Percentiles rank a stretch among this genome's conserved stretches.
Evolutionary conservation across 371 early-diverging fungal species (phyloP).

Genomic region (Sanchytrium tribonematis): DNA sequence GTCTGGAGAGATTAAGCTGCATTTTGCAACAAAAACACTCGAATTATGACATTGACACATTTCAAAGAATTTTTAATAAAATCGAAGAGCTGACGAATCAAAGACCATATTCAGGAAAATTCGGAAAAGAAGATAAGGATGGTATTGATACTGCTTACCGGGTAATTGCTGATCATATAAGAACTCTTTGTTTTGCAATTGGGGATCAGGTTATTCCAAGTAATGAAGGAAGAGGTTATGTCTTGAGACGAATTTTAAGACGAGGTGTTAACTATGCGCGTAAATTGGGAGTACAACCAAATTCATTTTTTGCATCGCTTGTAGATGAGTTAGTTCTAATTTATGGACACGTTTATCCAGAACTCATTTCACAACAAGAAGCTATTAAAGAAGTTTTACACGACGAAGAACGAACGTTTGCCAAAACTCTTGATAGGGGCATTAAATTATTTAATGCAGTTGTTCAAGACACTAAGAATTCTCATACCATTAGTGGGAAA

Average conservation of each 20-base stretch:
- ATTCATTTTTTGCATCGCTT: constrained; percentile 63
- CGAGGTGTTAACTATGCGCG: constrained; percentile 88
- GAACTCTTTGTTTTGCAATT: constrained; percentile 93
- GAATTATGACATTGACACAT: constrained; percentile 95
- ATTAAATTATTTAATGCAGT: constrained; percentile 69
- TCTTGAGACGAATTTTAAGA: constrained; percentile 87
- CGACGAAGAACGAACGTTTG: constrained; percentile 87
- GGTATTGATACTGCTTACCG: constrained; percentile 95
- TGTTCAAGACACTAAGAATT: constrained; percentile 33
- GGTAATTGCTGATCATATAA: constrained; percentile 93
- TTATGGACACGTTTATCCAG: constrained; percentile 53
- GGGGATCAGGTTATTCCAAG: constrained; percentile 85
- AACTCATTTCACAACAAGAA: constrained; percentile 35
- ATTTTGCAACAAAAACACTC: constrained; percentile 83
- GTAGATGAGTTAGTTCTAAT: constrained; percentile 39
- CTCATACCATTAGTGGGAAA: constrained; percentile 40
- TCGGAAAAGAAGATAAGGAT: constrained; percentile 61
- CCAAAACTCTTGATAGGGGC: constrained; percentile 92
- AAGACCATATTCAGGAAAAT: constrained; percentile 44
- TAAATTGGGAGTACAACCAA: constrained; percentile 65
- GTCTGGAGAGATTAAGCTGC: constrained; percentile 88
- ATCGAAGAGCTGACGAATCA: constrained; percentile 66
- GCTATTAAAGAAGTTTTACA: constrained; percentile 70
- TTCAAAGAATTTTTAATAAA: constrained; percentile 47
- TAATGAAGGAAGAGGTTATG: constrained; percentile 97